phyloP scores from a whole-genome alignment of 371 early-diverging fungal species.

The Mortierella sp. region DNA sequence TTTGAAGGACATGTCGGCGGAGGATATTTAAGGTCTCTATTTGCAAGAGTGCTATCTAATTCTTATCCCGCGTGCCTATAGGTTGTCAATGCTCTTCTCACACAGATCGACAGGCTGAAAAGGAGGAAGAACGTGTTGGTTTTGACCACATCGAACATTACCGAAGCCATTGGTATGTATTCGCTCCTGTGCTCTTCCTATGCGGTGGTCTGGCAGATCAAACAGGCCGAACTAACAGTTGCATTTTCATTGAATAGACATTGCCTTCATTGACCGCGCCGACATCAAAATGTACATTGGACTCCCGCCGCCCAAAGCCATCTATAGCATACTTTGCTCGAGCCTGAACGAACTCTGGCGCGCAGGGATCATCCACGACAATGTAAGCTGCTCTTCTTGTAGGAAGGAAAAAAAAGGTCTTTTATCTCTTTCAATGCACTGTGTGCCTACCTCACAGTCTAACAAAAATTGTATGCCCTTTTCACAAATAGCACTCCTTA shows the following conservation, averaged over 20 bases:
- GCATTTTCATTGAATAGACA: slow-evolving; percentile 37
- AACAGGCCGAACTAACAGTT: background rate
- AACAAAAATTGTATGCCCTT: background rate
- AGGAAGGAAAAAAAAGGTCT: slow-evolving; percentile 23
- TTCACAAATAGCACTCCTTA: background rate
- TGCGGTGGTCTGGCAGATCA: background rate
- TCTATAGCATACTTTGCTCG: slow-evolving; percentile 64
- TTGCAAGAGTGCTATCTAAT: background rate
- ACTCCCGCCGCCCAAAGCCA: slow-evolving; percentile 64
- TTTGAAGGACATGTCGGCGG: background rate
- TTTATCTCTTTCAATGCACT: too few species aligned
- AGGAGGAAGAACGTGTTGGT: slow-evolving; percentile 67
- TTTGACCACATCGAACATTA: slow-evolving; percentile 76
- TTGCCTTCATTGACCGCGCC: slow-evolving; percentile 69
- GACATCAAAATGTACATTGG: slow-evolving; percentile 66
- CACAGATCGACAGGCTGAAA: slow-evolving; percentile 71
- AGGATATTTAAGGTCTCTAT: background rate
- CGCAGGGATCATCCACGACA: slow-evolving; percentile 69
- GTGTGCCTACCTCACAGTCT: background rate
- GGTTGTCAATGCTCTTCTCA: slow-evolving; percentile 69
- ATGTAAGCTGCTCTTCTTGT: slow-evolving; percentile 69
- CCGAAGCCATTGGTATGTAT: slow-evolving; percentile 68
- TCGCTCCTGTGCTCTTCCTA: too few species aligned
- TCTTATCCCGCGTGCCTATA: slow-evolving; percentile 6
- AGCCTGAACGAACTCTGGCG: slow-evolving; percentile 65